Conservation (phyloP, 2,329 filamentous ascomycete genomes). For the Xylaria sp. region DNA sequence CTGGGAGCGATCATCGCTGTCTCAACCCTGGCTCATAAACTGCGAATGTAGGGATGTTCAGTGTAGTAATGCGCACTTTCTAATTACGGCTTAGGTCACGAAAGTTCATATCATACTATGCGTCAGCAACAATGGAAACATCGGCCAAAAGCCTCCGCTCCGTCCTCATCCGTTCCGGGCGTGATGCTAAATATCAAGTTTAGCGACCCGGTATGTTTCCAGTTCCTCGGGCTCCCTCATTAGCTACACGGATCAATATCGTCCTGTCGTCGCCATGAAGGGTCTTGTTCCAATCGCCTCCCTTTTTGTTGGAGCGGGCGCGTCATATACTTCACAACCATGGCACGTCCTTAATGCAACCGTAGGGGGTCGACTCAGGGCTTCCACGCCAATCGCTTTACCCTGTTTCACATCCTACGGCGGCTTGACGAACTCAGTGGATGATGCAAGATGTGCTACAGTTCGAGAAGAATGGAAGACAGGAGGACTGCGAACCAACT, state of each 20-base stretch:
- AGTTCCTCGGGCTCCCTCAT: not conserved
- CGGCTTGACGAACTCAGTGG: slow-evolving; percentile 31
- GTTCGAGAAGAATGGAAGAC: slow-evolving; percentile 43
- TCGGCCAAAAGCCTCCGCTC: not conserved
- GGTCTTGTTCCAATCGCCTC: slow-evolving; percentile 9
- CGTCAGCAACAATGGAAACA: slow-evolving; percentile 25
- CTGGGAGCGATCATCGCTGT: slow-evolving; percentile 5
- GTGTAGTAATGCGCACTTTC: slow-evolving; percentile 24
- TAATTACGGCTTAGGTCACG: slow-evolving; percentile 27
- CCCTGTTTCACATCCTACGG: slow-evolving; percentile 47
- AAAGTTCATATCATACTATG: slow-evolving; percentile 17
- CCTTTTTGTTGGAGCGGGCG: slow-evolving; percentile 21
- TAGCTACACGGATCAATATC: not conserved
- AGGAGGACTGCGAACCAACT: slow-evolving; percentile 40
- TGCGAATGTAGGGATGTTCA: slow-evolving; percentile 18
- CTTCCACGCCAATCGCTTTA: slow-evolving; percentile 42
- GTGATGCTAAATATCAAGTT: slow-evolving; percentile 5
- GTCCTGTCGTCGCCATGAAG: slow-evolving; percentile 22
- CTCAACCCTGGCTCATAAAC: slow-evolving; percentile 8
- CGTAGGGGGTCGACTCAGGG: slow-evolving; percentile 40
- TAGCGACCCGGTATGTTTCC: slow-evolving; percentile 8
- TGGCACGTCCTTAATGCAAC: slow-evolving; percentile 40
- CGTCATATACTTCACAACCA: slow-evolving; percentile 15
- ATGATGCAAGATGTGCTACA: slow-evolving; percentile 40
- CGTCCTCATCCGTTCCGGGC: not conserved